phyloP scores from a whole-genome alignment of 1,284 basidiomycete species.

The Malassezia psittaci region DNA sequence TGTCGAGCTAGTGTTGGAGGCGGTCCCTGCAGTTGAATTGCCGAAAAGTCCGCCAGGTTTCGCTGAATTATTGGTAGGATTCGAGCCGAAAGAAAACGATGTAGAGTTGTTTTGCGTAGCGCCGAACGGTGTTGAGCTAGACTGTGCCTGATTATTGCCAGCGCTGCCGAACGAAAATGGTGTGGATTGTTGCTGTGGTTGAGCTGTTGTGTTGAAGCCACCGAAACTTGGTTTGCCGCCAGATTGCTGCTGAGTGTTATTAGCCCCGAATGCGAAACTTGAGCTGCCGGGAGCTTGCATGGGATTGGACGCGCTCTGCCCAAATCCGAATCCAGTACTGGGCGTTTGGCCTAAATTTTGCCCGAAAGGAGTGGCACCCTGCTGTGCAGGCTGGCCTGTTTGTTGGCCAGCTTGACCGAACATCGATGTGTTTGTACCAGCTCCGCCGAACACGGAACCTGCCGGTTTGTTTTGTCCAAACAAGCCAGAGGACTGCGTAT shows the following conservation, averaged over 20 bases:
- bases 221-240: conserved; percentile 21
- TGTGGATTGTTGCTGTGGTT: conserved; percentile 31
- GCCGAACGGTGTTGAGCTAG: conserved; percentile 32
- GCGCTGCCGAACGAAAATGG: conserved; percentile 28
- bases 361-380: conserved; percentile 25
- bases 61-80: conserved; percentile 3
- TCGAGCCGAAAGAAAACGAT: conserved; percentile 25
- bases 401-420: conserved; percentile 35
- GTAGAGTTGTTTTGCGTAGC: conserved; percentile 1
- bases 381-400: conserved; percentile 23
- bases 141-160: not conserved
- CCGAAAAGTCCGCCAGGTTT: conserved; percentile 52
- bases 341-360: conserved; percentile 26
- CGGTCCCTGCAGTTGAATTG: conserved; percentile 24
- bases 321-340: conserved; percentile 19
- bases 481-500: conserved; percentile 23
- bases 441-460: conserved; percentile 9
- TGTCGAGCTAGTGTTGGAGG: conserved; percentile 15
- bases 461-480: conserved; percentile 45
- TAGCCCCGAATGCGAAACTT: conserved; percentile 22
- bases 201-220: conserved; percentile 23
- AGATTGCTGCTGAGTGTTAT: conserved; percentile 25
- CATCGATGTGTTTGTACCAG: conserved; percentile 10
- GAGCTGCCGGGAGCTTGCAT: conserved; percentile 22
- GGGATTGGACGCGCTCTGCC: conserved; percentile 21